Conservation (phyloP, 2,329 filamentous ascomycete genomes). For the Phyllosticta ampelicida region DNA sequence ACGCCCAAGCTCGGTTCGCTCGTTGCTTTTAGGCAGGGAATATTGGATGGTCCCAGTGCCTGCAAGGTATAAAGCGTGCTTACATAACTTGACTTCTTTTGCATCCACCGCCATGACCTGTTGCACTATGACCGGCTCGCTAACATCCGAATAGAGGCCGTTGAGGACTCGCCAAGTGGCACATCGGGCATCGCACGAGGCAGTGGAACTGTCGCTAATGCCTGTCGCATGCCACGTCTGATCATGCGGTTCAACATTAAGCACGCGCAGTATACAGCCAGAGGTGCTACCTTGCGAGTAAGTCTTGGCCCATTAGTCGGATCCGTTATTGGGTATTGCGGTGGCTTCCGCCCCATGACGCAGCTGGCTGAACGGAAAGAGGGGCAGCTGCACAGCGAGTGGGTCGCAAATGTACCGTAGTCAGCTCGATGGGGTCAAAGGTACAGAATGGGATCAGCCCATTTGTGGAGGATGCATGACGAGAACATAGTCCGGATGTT, state of each 20-base stretch:
- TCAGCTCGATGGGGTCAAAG: neutral
- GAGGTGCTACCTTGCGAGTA: neutral
- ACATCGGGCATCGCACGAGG: neutral
- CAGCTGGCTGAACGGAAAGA: neutral
- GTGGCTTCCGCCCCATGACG: neutral
- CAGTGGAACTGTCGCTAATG: neutral
- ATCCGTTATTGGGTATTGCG: neutral
- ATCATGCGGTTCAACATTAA: neutral
- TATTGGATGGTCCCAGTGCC: neutral
- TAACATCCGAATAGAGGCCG: neutral
- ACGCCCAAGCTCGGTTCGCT: conserved; percentile 4
- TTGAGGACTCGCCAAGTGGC: neutral
- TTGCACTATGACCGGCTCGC: neutral
- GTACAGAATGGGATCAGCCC: neutral
- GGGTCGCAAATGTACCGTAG: neutral
- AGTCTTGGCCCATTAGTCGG: neutral
- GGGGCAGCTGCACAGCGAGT: neutral
- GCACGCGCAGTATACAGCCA: neutral
- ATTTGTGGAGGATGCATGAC: neutral
- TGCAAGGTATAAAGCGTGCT: conserved; percentile 6
- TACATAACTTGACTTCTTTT: neutral
- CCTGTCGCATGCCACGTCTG: neutral
- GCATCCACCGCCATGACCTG: neutral
- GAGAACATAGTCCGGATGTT: neutral
- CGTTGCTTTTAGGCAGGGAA: conserved; percentile 5